Evolutionary conservation across 176 grass and related monocot species (phyloP).

Genomic region (Eleusine indica): DNA sequence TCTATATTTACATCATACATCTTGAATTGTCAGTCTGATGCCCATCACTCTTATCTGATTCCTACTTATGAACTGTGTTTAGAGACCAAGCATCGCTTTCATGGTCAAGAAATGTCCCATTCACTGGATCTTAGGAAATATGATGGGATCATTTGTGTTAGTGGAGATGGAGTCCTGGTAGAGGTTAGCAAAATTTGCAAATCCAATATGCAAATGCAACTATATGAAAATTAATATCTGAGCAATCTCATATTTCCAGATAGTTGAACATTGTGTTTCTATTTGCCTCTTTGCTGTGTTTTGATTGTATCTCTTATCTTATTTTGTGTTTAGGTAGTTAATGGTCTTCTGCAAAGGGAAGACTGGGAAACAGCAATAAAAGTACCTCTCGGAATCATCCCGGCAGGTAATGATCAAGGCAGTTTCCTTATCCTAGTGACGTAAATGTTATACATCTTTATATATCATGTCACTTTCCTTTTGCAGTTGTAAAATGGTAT

Average conservation of each 20-base stretch:
- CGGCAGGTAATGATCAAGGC: conserved; percentile 63
- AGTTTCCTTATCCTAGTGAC: conserved; percentile 12
- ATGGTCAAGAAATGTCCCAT: conserved; percentile 85
- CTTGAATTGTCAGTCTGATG: not conserved
- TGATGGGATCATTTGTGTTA: conserved; percentile 94
- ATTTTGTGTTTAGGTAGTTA: conserved; percentile 73
- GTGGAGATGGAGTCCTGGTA: conserved; percentile 93
- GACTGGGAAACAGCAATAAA: conserved; percentile 94
- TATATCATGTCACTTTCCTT: conserved; percentile 9
- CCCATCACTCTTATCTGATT: conserved; percentile 19
- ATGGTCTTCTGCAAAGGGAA: conserved; percentile 90
- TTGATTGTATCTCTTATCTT: conserved; percentile 4
- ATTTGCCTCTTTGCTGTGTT: conserved; percentile 5
- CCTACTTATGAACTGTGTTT: conserved; percentile 36
- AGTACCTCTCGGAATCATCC: conserved; percentile 91
- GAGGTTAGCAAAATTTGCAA: conserved; percentile 68
- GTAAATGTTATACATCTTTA: conserved; percentile 1
- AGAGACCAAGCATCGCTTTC: conserved; percentile 88
- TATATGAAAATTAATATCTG: not conserved
- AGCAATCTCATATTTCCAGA: not conserved
- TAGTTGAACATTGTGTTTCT: not conserved
- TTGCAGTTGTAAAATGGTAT: not conserved
- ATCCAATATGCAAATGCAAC: conserved; percentile 3
- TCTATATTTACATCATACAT: conserved; percentile 4
- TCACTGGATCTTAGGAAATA: conserved; percentile 79